Base-by-base conservation (phyloP, 768 basidiomycete species). In the Hygrophoropsis aurantiaca region DNA sequence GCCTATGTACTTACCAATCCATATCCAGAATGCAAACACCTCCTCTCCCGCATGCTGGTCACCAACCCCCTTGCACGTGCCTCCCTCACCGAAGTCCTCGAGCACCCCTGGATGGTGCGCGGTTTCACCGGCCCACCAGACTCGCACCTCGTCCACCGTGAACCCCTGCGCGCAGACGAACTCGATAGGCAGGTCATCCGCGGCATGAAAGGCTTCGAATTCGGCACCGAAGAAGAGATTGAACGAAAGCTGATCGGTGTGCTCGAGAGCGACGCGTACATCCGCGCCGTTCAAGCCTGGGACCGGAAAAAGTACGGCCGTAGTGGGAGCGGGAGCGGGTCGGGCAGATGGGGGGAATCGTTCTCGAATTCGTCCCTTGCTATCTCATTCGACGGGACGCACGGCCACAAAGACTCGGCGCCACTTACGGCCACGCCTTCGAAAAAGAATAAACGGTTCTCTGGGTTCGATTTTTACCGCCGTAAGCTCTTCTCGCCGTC, bases 181-280 rank as follows among this genome's bases (percentile, higher is more conserved):
- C 76, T 99, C 42, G 94, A 98, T 64, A 79, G 77, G 24, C 79
- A 84, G 30, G 90, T 98, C 49, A 79, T 99, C 33, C 79, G 78
- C 26, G 85, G 85, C 41, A 98, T 97, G 97, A 84, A 85, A 35
- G 95, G 95, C 4, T 97, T 99, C 69, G 95, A 97, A 59, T 97
- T 99, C 55, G 97, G 97, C 13, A 73, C 86, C 0, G 85, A 88
- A 41, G 87, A 88, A 4, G 89, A 95, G 11, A 90, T 98, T 46
- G 85, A 91, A 65, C 74, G 74, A 34, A 84, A 75, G 59, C 78
- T 97, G 3, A 60, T 78, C 9, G 74, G 80, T 1, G 78, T 97
- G 18, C 80, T 98, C 19, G 80, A 83, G 53, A 84, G 85, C 0
- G 93, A 97, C 23, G 61, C 70, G 1, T 99, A 97, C 66, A 66